Conservation (phyloP, 2,329 filamentous ascomycete genomes). For the Fusarium kyushuense region DNA sequence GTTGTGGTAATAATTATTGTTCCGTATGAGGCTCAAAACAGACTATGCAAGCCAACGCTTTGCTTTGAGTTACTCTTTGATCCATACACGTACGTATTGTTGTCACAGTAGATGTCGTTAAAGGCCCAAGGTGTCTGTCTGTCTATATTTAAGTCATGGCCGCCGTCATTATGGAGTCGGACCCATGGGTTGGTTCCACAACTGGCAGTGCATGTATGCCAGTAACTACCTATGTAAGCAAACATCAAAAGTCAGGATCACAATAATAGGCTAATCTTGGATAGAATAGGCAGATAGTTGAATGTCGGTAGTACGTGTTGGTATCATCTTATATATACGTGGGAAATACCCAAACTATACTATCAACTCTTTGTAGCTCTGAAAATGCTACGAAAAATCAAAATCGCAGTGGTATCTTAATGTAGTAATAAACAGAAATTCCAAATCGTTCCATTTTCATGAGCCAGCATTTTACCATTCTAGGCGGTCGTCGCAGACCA, state of each 20-base stretch:
- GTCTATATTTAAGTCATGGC: slow-evolving; percentile 4
- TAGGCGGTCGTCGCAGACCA: slow-evolving; percentile 71
- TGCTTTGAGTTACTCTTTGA: not conserved
- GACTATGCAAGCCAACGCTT: not conserved
- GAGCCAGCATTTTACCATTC: slow-evolving; percentile 56
- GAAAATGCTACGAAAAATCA: slow-evolving; percentile 26
- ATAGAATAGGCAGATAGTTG: not conserved
- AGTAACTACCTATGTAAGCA: slow-evolving; percentile 2
- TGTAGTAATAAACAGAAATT: slow-evolving; percentile 22
- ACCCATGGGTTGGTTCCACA: slow-evolving; percentile 20
- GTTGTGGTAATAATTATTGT: not conserved
- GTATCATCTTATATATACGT: slow-evolving; percentile 2
- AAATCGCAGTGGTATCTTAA: slow-evolving; percentile 43
- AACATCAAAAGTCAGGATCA: slow-evolving; percentile 4
- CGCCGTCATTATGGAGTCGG: slow-evolving; percentile 10
- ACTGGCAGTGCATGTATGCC: not conserved
- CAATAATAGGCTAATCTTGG: not conserved
- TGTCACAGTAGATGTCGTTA: not conserved
- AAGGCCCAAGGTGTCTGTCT: not conserved
- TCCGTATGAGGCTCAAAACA: slow-evolving; percentile 19
- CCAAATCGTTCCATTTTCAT: slow-evolving; percentile 3
- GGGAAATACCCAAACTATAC: slow-evolving; percentile 2
- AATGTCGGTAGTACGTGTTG: not conserved
- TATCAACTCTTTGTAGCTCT: slow-evolving; percentile 8
- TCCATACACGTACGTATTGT: not conserved